Evolutionary conservation across 148 eudicot genomes (phyloP).

Genomic region (Rhododendron griersonianum): DNA sequence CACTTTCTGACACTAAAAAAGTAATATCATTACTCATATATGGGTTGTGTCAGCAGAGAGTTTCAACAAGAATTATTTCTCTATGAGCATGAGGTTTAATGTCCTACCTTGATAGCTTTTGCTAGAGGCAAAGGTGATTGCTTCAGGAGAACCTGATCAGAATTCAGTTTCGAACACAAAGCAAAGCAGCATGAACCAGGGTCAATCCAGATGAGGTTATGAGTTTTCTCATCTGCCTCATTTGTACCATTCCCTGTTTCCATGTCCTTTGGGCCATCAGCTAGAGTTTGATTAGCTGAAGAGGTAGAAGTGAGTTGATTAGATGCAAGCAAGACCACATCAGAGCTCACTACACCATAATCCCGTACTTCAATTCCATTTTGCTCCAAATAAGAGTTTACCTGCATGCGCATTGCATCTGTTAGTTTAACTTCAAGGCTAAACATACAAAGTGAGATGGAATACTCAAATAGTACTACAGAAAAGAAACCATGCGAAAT

Average conservation of each 20-base stretch:
- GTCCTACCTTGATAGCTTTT: slow-evolving; percentile 82
- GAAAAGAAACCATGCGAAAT: not conserved
- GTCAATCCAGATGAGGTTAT: slow-evolving; percentile 70
- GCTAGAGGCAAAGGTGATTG: slow-evolving; percentile 87
- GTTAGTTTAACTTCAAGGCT: not conserved
- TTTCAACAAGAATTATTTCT: not conserved
- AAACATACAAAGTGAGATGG: slow-evolving; percentile 2
- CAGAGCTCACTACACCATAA: slow-evolving; percentile 63
- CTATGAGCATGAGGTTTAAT: not conserved
- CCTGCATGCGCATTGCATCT: slow-evolving; percentile 34
- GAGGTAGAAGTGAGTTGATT: slow-evolving; percentile 49
- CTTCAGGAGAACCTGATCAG: slow-evolving; percentile 66
- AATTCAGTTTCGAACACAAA: slow-evolving; percentile 65
- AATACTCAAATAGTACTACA: not conserved
- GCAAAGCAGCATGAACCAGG: slow-evolving; percentile 86
- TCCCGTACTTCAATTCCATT: slow-evolving; percentile 78
- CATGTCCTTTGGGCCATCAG: slow-evolving; percentile 18
- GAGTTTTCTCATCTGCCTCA: slow-evolving; percentile 27
- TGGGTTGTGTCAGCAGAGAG: slow-evolving; percentile 1
- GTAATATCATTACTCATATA: not conserved
- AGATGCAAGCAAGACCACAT: slow-evolving; percentile 67
- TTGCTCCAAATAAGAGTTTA: slow-evolving; percentile 51
- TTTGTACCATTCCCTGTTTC: slow-evolving; percentile 25
- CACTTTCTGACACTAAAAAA: not conserved
- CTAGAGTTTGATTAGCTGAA: slow-evolving; percentile 22